These are phyloP conservation scores for Boletus reticulatus DNA, from an alignment of 768 basidiomycete genomes.

Conservation along the genomic window DNA sequence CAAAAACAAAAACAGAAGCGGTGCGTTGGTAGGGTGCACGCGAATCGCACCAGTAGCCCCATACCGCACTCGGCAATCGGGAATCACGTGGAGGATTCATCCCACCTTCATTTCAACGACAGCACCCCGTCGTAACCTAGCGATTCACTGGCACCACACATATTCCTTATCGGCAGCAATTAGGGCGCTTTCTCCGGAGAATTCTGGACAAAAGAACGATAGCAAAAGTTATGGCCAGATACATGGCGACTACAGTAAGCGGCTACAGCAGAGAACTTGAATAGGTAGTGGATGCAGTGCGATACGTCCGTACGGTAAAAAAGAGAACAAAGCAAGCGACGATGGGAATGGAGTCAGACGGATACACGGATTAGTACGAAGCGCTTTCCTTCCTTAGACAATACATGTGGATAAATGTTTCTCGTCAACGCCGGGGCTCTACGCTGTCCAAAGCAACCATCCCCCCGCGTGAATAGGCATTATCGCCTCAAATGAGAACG, in stretches of 20 bases:
- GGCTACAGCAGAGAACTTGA: conserved; percentile 16
- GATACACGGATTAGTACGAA: conserved; percentile 14
- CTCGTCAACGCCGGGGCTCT: not conserved
- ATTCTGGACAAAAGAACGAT: not conserved
- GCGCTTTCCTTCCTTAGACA: conserved; percentile 18
- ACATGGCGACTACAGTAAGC: conserved; percentile 3
- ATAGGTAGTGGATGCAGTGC: conserved; percentile 3
- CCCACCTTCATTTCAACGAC: conserved; percentile 3
- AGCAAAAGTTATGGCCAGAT: conserved; percentile 6
- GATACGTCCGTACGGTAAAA: conserved; percentile 1
- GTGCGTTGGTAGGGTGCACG: not conserved
- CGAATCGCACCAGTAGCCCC: conserved; percentile 7
- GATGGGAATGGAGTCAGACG: conserved; percentile 1
- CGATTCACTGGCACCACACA: conserved; percentile 1
- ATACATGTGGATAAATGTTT: conserved; percentile 16
- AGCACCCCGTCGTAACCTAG: not conserved
- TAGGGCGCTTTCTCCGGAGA: not conserved
- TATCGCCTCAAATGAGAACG: conserved; percentile 9
- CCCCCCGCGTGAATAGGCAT: not conserved
- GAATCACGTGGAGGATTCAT: not conserved
- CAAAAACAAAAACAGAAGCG: not conserved
- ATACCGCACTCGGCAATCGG: not conserved
- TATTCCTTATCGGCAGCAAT: not conserved
- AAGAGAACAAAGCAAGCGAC: not conserved
- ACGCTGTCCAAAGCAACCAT: conserved; percentile 5